Evolutionary conservation across 176 grass and related monocot genomes (phyloP).

Genomic region (Leersia perrieri): DNA sequence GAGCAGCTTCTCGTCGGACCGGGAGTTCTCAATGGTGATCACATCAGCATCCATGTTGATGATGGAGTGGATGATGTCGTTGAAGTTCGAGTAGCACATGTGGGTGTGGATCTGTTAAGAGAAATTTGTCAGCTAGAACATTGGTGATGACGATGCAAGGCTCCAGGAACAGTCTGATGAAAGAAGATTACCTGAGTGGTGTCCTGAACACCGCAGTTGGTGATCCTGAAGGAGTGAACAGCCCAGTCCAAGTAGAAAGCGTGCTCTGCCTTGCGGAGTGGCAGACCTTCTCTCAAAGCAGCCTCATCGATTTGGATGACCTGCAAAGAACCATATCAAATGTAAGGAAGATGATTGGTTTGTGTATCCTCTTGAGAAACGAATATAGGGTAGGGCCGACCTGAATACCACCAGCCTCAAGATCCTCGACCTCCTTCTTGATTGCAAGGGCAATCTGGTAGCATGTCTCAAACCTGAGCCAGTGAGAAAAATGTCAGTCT

Average conservation of each 20-base stretch:
- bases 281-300: constrained; percentile 86
- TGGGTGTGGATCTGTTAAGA: constrained; percentile 86
- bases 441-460: constrained; percentile 97
- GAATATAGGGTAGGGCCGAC: constrained; percentile 23
- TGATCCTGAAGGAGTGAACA: constrained; percentile 94
- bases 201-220: constrained; percentile 80
- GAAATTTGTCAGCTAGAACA: neutral
- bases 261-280: constrained; percentile 89
- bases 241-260: constrained; percentile 95
- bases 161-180: neutral
- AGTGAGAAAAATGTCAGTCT: constrained; percentile 5
- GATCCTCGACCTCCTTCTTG: constrained; percentile 95
- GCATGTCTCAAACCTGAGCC: constrained; percentile 83
- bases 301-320: constrained; percentile 98
- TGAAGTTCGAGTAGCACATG: constrained; percentile 99
- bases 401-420: constrained; percentile 89
- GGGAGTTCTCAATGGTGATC: constrained; percentile 96
- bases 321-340: constrained; percentile 27
- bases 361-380: neutral
- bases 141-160: neutral
- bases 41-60: constrained; percentile 92
- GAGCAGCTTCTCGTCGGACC: constrained; percentile 85
- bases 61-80: constrained; percentile 96
- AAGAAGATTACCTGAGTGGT: constrained; percentile 77
- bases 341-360: neutral